Conservation (phyloP, 163 green algal species). For the Prototheca wickerhamii region DNA sequence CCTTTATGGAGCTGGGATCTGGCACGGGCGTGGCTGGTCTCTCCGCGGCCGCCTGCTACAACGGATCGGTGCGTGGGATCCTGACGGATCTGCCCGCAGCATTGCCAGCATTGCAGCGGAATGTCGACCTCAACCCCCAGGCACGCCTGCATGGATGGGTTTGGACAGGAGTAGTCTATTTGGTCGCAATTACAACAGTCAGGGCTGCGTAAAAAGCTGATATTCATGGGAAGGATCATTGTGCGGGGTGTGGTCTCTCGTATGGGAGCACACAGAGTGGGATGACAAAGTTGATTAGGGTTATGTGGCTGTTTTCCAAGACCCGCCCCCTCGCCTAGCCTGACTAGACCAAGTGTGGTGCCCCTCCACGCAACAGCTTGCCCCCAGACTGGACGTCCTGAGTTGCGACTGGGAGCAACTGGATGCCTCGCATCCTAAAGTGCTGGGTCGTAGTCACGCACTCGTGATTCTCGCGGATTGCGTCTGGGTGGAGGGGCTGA, state of each 20-base stretch:
- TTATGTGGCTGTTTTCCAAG: too few relatives aligned
- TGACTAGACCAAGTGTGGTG: too few relatives aligned
- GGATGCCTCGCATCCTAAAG: not conserved
- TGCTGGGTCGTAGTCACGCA: not conserved
- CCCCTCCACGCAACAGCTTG: not conserved
- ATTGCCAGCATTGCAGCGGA: conserved; percentile 11
- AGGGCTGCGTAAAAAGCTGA: too few relatives aligned
- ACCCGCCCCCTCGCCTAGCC: too few relatives aligned
- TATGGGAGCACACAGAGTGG: too few relatives aligned
- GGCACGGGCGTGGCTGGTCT: conserved; percentile 23
- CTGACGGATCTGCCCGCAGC: conserved; percentile 22
- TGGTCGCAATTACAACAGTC: too few relatives aligned
- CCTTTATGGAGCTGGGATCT: conserved; percentile 22
- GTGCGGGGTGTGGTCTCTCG: too few relatives aligned
- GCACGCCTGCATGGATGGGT: not conserved
- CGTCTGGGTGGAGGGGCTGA: conserved; percentile 21
- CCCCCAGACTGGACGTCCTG: not conserved
- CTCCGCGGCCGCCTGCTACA: conserved; percentile 3
- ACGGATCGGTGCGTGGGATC: not conserved
- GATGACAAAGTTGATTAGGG: too few relatives aligned
- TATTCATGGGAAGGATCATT: too few relatives aligned
- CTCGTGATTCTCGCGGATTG: conserved; percentile 22
- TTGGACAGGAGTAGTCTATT: not conserved
- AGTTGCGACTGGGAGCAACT: conserved; percentile 13
- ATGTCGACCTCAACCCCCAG: conserved; percentile 14